phyloP scores from a whole-genome alignment of 371 early-diverging fungal species.

The Mycotypha africana region DNA sequence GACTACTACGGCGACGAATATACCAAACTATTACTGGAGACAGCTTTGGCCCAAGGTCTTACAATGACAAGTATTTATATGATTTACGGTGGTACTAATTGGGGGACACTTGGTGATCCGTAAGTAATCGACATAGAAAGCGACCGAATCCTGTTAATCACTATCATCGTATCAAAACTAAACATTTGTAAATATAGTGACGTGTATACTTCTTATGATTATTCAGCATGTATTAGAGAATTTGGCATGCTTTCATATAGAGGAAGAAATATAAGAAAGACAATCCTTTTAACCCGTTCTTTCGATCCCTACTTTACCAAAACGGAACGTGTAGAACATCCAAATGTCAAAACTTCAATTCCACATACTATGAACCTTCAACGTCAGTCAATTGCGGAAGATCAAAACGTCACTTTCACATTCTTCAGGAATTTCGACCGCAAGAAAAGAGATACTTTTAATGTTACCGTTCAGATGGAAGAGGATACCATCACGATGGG shows the following conservation, averaged over 20 bases:
- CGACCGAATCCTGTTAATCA: too few species aligned
- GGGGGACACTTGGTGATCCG: constrained; percentile 77
- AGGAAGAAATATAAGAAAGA: constrained; percentile 59
- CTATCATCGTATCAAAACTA: too few species aligned
- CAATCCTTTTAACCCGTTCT: constrained; percentile 57
- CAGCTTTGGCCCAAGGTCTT: constrained; percentile 64
- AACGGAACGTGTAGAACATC: constrained; percentile 42
- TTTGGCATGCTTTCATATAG: constrained; percentile 68
- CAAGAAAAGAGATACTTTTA: constrained; percentile 38
- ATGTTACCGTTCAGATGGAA: constrained; percentile 27
- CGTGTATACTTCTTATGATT: constrained; percentile 78
- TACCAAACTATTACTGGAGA: constrained; percentile 60
- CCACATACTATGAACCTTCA: constrained; percentile 48
- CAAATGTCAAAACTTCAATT: constrained; percentile 36
- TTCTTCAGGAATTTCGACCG: constrained; percentile 70
- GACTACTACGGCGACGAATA: constrained; percentile 70
- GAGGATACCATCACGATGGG: constrained; percentile 30
- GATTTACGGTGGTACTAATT: constrained; percentile 83
- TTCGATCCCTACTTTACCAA: constrained; percentile 55
- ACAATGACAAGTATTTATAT: constrained; percentile 69
- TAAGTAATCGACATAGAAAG: constrained; percentile 28
- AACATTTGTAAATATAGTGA: constrained; percentile 33
- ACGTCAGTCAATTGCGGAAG: constrained; percentile 27
- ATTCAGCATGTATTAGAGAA: constrained; percentile 77
- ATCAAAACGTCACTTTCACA: constrained; percentile 48